Evolutionary conservation across 352 stramenopile genomes (phyloP), one percentile per base, ranked within the genome.

Genomic region (Pythium aphanidermatum): DNA sequence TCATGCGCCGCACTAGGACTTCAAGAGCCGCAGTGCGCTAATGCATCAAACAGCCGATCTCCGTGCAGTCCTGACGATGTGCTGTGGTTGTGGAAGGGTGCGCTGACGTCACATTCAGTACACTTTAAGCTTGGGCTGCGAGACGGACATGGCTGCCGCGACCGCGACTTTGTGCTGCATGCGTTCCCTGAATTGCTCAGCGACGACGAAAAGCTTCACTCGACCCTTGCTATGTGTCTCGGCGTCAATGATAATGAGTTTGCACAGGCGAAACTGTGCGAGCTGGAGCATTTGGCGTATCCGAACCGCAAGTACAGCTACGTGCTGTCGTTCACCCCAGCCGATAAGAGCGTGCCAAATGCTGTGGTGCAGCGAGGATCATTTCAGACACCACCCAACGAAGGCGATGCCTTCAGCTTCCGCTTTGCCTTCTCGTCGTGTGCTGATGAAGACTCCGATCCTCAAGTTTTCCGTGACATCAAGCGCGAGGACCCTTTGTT

Each of bases 361-460:
- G 29, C 31, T 39, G 46, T 75, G 6, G 59, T 73, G 17, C 54
- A 45, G 23, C 48, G 35, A 2, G 79, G 82, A 2, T 58, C 28
- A 6, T 85, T 94, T 32, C 52, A 35, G 12, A 85, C 82, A 3
- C 75, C 79, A 0, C 50, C 51, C 31, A 17, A 38, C 3, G 64
- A 79, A 10, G 82, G 82, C 19, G 41, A 42, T 11, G 36, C 79
- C 1, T 67, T 74, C 29, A 71, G 70, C 47, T 94, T 88, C 53
- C 63, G 76, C 42, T 67, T 94, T 36, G 72, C 64, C 11, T 89
- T 94, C 47, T 76, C 74, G 5, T 94, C 82, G 8, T 94, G 82
- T 47, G 79, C 79, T 2, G 82, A 94, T 42, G 78, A 94, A 63
- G 42, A 70, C 6, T 90, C 82, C 6, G 73, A 94, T 46, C 79